Evolutionary conservation across 371 early-diverging fungal species (phyloP), one percentile per base, ranked within the genome.

Genomic region (Lichtheimia ramosa): DNA sequence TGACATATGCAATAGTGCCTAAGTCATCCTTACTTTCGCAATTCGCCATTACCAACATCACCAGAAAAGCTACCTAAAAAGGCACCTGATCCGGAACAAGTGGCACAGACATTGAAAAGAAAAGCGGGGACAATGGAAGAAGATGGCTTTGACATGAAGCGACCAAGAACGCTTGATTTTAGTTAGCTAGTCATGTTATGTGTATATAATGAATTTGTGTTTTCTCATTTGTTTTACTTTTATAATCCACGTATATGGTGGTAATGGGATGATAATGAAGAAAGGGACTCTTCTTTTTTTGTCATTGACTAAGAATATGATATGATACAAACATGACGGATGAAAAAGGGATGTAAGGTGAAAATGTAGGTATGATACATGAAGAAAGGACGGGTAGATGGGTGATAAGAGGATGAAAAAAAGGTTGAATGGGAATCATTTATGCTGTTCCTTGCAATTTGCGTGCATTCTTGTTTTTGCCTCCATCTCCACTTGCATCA

Each of bases 1-100:
- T 20, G 39, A n/a, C 42, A 46, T 20, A 24, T 3, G 42, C 21
- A 12, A 42, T 65, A 90, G 77, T 95, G 96, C 3, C 75, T 99
- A 14, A 68, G 81, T 5, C 98, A 99, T 68, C 79, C 86, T 12
- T 99, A 98, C 72, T 99, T 99, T 69, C 81, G 76, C 46, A 94
- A 91, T 69, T 63, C 78, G 43, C 99, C 99, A 15, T 68, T 87
- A 16, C 95, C 99, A 4, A 98, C 99, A 7, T 63, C 69, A 12
- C 92, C 93, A 0, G 85, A 84, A 23, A 87, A 89, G 53, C 81
- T 99, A 20, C 98, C 99, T 0, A 83, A 76, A 48, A 54, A 62
- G 25, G 62, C 69, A 27, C 69, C 68, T 4, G 64, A 68, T 49
- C 61, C 61, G 34, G 69, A 69, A 54, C 60, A 64, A 14, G 64